Base-by-base conservation (phyloP, 176 grass and related monocot genomes). In the Phragmites australis region DNA sequence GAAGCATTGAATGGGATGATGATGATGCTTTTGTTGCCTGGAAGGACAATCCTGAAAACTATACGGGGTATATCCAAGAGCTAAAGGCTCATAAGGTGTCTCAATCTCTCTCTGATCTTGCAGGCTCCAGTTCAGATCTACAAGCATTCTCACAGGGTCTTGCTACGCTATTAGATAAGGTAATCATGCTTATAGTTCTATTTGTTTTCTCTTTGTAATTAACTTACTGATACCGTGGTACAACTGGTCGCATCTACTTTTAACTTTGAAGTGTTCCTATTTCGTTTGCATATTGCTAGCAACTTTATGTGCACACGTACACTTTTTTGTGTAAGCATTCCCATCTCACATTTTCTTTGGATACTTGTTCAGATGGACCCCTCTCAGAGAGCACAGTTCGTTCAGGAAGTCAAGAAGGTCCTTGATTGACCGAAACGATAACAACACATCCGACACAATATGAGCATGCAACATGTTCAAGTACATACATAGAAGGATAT, bases 1-100 rank as follows among this genome's bases (percentile, higher is more conserved):
- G 46, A 43, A 84, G 60, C 51, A 41, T 27, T 25, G 75, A 84
- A 45, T 99, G 96, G 96, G 92, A 94, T 59, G 88, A 99, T 54
- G 96, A 99, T 8, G 90, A 91, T 83, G 90, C 92, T 46, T 99
- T 99, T 83, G 88, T 95, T 76, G 76, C 90, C 48, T 99, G 96
- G 96, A 95, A 84, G 85, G 67, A 93, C 21, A 83, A 94, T 53
- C 60, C 90, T 71, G 91, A 76, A 83, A 99, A 99, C 82, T 99
- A 89, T 13, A 66, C 77, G 65, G 72, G 70, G 27, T 78, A 86
- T 89, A 70, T 99, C 18, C 71, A 95, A 40, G 84, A 94, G 19
- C 87, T 99, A 16, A 92, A 80, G 86, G 86, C 82, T 88, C 86
- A 99, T 52, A 95, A 84, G 61, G 74, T 92, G 64, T 89, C 70